Base-by-base conservation (phyloP, 225 moss, liverwort and hornwort genomes). In the Climacium dendroides region DNA sequence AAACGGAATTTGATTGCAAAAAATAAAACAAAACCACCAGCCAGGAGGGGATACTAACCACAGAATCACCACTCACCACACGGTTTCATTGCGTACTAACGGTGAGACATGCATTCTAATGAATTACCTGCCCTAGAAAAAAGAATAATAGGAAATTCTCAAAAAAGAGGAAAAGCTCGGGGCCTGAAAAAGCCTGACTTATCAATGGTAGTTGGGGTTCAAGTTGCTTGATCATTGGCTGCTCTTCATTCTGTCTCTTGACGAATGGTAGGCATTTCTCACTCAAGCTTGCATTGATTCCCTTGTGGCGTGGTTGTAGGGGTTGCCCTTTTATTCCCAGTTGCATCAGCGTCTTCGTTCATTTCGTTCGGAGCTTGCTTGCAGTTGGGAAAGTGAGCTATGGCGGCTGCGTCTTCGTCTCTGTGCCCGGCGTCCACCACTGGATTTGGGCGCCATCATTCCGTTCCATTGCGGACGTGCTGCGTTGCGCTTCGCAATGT, bases 371-470 rank as follows among this genome's bases (percentile, higher is more conserved):
- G 45, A 58, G 71, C 45, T 45, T 45, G 59, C 61, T 82, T 71
- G 54, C 25, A 60, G 57, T 47, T 11, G 45, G n/a, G 58, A 15
- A 50, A 25, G 45, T 34, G 60, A 89, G 85, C 84, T 39, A 91
- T 89, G 87, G 91, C 89, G 74, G 82, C 91, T 59, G 83, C 83
- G 45, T 87, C 86, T 76, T 79, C 86, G 72, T 70, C 81, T 67
- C 63, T 87, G 69, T 67, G 76, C 91, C 71, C 87, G 62, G 58
- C 83, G 53, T 73, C 90, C 52, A 72, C 83, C 41, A 55, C 79
- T 26, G 81, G 61, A 63, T 76, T 77, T 81, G 50, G 84, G 35
- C 52, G 80, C 57, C 32, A 61, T 23, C 57, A 61, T 35, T 69
- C 62, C 47, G 55, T 43, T 60, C 77, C 77, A 26, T 47, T 12